Base-by-base conservation (phyloP, 2,329 filamentous ascomycete species). In the Grosmannia penicillata region DNA sequence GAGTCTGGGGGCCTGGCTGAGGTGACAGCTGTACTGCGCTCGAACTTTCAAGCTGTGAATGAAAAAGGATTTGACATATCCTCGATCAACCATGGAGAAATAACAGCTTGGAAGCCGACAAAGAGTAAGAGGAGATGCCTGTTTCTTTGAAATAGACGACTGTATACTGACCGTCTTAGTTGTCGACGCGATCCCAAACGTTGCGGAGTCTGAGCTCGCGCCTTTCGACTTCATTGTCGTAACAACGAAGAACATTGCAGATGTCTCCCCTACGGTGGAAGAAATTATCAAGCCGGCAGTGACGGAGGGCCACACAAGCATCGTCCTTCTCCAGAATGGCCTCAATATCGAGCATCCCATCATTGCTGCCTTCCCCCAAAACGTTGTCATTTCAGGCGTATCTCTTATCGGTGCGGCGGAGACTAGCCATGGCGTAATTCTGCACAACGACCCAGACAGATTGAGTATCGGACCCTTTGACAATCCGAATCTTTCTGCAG, bases 291-390 rank as follows among this genome's bases (percentile, higher is more conserved):
- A 17, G n/a, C 42, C 44, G 2, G 43, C 43, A 11, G 38, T 46
- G 8, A 42, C 42, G 17, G 30, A 33, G 3, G 40, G 39, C 33
- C 23, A 33, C 33, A 44, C 44, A n/a, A 33, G 35, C 19, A 35
- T 46, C 7, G 40, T 37, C 11, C 40, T 46, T 15, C 33, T 42
- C 24, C 44, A 46, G 36, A 46, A 46, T 35, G 44, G 44, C 15
- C 39, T 46, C 26, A 39, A 36, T 33, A 46, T 46, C 14, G 44
- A 46, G 34, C 9, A 14, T 10, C 40, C 41, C n/a, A 19, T 43
- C 6, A 35, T 42, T 5, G 33, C 29, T 3, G 40, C 40, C 6
- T 46, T 41, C 27, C 44, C 44, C 13, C n/a, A 28, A 8, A 44
- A 39, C 31, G 18, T 29, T 8, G 19, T 46, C n/a, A 8, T 46